Base-by-base conservation (phyloP, 352 stramenopile species). In the Phytopythium cucurbitacearum region DNA sequence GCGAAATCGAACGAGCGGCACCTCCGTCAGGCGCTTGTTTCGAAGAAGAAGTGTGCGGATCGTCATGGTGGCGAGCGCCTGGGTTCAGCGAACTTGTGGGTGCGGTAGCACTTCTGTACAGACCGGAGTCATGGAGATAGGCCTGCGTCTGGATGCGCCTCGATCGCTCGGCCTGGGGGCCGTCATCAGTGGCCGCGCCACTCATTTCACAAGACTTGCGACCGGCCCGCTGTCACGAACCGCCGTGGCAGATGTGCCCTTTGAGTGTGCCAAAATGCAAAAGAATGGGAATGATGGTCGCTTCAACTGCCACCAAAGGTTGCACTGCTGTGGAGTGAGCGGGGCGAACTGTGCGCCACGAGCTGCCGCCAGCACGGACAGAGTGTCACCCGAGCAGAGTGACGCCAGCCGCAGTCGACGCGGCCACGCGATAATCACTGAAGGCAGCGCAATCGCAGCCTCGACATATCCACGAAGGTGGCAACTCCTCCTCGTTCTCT, bases 81-180 rank as follows among this genome's bases (percentile, higher is more conserved):
- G 11, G 32, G 46, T 11, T 48, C 42, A 35, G 15, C 8, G 11
- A 48, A 21, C 28, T 28, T 48, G 28, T 21, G 41, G n/a, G 41
- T 47, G 41, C 21, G 21, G 21, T 28, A 28, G 21, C 21, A 28
- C 21, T 28, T 28, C 21, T 11, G 46, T 40, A 48, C 3, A 38
- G 36, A 7, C 13, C 33, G 2, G 13, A 7, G 15, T 50, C 44
- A 6, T 58, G 54, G 7, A 73, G 50, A 2, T 57, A 51, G 12
- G 55, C 61, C 34, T 73, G 67, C 0, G 65, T 51, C 62, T 71
- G 49, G 55, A 74, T 57, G 39, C 65, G 65, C 28, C 62, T 52
- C 16, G 65, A 74, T 7, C 65, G 62, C 59, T 68, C 65, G 5
- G 65, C 65, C 54, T 74, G 65, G 3, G 65, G 62, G 0, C 62